phyloP scores from a whole-genome alignment of 2,329 filamentous ascomycete species.

The Lomentospora prolificans region DNA sequence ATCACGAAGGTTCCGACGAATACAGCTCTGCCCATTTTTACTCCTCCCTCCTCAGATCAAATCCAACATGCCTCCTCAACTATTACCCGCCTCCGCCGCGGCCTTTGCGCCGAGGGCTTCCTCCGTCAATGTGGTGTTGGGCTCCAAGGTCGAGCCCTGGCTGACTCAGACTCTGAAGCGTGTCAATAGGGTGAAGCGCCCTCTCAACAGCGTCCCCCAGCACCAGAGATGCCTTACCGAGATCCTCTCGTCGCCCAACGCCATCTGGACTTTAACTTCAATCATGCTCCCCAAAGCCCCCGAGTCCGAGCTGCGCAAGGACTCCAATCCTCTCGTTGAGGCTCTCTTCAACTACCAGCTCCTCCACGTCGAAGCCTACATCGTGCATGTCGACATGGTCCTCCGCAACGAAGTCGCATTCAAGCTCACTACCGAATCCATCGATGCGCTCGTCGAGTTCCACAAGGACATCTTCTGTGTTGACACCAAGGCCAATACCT shows the following conservation, averaged over 20 bases:
- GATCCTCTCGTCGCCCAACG: constrained; percentile 77
- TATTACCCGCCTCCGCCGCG: constrained; percentile 89
- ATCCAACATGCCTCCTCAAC: constrained; percentile 73
- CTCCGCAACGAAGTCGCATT: constrained; percentile 94
- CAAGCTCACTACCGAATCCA: constrained; percentile 92
- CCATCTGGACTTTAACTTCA: constrained; percentile 90
- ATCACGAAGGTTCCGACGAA: neutral
- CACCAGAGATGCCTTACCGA: constrained; percentile 94
- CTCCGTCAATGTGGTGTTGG: constrained; percentile 88
- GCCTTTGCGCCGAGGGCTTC: constrained; percentile 87
- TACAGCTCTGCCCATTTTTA: neutral
- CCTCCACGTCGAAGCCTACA: constrained; percentile 90
- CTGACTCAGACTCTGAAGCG: constrained; percentile 93
- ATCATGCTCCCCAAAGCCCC: constrained; percentile 87
- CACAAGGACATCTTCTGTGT: constrained; percentile 93
- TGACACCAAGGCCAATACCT: constrained; percentile 79
- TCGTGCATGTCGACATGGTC: constrained; percentile 98
- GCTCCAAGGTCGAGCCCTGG: constrained; percentile 89
- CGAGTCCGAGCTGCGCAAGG: constrained; percentile 72
- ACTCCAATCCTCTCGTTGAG: constrained; percentile 73
- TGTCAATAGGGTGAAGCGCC: constrained; percentile 92
- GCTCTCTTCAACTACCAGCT: constrained; percentile 88
- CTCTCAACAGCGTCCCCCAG: constrained; percentile 91
- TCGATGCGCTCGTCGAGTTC: constrained; percentile 86
- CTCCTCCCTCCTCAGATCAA: constrained; percentile 4